phyloP scores from a whole-genome alignment of 1,284 basidiomycete genomes.

The Trametes pubescens region DNA sequence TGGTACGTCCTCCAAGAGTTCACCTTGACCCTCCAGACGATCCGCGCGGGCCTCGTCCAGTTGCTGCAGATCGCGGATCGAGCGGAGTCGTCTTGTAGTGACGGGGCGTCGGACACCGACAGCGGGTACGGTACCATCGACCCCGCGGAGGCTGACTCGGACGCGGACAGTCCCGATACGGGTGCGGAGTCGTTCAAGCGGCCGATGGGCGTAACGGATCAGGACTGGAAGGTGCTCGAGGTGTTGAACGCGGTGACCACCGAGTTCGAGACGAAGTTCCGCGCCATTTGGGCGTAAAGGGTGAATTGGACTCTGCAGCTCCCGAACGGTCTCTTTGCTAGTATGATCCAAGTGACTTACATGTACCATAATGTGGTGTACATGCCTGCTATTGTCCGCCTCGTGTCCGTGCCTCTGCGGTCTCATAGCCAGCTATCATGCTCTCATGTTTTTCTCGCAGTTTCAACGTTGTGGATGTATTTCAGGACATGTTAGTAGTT shows the following conservation, averaged over 20 bases:
- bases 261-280: slow-evolving; percentile 52
- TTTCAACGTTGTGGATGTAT: no score
- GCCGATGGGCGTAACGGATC: slow-evolving; percentile 50
- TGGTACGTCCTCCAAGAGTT: slow-evolving; percentile 73
- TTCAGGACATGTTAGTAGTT: no score
- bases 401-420: no score
- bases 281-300: no score
- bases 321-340: no score
- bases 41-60: slow-evolving; percentile 50
- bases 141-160: slow-evolving; percentile 41
- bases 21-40: slow-evolving; percentile 55
- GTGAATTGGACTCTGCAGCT: no score
- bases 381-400: no score
- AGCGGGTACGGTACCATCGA: slow-evolving; percentile 47
- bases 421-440: no score
- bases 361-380: no score
- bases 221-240: slow-evolving; percentile 66
- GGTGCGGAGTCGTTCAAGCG: slow-evolving; percentile 35
- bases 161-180: slow-evolving; percentile 39
- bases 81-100: slow-evolving; percentile 33
- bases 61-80: slow-evolving; percentile 47
- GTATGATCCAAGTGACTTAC: no score
- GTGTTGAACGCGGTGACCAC: slow-evolving; percentile 52
- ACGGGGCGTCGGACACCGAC: slow-evolving; percentile 39
- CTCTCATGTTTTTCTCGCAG: no score